Conservation (phyloP, 1,139 yeast species). For the Geotrichum citri-aurantii region DNA sequence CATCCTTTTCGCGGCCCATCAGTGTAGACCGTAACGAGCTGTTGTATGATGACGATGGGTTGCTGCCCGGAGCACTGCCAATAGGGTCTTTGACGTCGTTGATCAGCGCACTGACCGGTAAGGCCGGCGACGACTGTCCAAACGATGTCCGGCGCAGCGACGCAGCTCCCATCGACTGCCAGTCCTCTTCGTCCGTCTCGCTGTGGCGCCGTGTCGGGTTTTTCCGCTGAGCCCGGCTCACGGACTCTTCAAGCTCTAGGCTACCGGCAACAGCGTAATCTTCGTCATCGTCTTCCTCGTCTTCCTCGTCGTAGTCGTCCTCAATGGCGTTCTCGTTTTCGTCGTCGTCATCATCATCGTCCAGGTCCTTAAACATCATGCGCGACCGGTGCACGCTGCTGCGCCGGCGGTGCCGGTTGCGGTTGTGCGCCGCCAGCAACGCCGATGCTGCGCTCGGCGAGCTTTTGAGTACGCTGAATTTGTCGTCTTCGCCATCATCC, state of each 20-base stretch:
- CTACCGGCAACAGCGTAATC: slow-evolving; percentile 18
- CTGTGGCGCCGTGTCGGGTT: slow-evolving; percentile 24
- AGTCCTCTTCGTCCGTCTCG: slow-evolving; percentile 91
- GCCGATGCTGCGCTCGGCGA: slow-evolving; percentile 14
- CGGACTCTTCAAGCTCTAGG: slow-evolving; percentile 17
- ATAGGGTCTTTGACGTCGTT: background rate
- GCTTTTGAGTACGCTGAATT: background rate
- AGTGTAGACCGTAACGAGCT: slow-evolving; percentile 11
- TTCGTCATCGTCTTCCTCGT: slow-evolving; percentile 16
- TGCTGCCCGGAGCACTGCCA: background rate
- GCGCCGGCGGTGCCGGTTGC: slow-evolving; percentile 16
- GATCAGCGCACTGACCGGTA: background rate
- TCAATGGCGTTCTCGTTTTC: slow-evolving; percentile 13
- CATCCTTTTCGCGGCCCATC: slow-evolving; percentile 18
- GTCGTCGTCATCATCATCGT: slow-evolving; percentile 13
- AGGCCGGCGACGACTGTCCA: background rate
- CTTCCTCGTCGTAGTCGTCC: slow-evolving; percentile 12
- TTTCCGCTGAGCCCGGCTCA: background rate
- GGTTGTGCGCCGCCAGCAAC: slow-evolving; percentile 11
- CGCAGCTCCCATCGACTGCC: slow-evolving; percentile 83
- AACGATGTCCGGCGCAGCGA: slow-evolving; percentile 30
- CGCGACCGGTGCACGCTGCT: slow-evolving; percentile 17
- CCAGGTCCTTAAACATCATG: slow-evolving; percentile 17
- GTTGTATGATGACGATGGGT: background rate
- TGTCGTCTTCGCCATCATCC: slow-evolving; percentile 11